Evolutionary conservation across 495 filamentous ascomycete species (phyloP).

Genomic region (Podospora tetraspora): DNA sequence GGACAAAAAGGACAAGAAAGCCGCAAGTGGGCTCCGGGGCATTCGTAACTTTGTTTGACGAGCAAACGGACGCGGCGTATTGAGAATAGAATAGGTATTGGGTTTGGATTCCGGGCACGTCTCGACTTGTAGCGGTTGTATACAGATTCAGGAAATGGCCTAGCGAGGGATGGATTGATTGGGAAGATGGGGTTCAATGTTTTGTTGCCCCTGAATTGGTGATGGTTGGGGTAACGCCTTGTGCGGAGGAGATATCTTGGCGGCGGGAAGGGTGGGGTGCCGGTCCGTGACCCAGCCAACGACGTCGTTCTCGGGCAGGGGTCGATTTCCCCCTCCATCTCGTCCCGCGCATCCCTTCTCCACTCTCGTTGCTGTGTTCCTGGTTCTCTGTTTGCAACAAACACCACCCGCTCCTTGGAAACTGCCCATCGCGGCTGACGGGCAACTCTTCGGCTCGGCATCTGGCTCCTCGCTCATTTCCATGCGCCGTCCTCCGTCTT

Average conservation of each 20-base stretch:
- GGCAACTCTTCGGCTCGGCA: not conserved
- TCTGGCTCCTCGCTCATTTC: not conserved
- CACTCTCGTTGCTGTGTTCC: not conserved
- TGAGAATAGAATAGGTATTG: not conserved
- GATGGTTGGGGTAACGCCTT: not conserved
- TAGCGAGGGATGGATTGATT: not conserved
- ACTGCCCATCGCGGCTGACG: not conserved
- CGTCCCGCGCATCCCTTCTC: slow-evolving; percentile 1
- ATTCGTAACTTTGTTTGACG: slow-evolving; percentile 47
- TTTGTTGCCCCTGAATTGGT: not conserved
- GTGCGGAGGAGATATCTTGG: not conserved
- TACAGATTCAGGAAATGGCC: not conserved
- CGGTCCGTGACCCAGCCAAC: not conserved
- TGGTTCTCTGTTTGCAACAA: not conserved
- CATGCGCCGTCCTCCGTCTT: not conserved
- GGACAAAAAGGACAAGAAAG: slow-evolving; percentile 51
- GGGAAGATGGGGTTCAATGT: not conserved
- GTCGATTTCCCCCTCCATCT: not conserved
- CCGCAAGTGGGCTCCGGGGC: slow-evolving; percentile 40
- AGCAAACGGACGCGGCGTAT: not conserved
- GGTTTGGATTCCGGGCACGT: not conserved
- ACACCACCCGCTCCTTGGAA: not conserved
- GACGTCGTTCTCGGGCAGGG: not conserved
- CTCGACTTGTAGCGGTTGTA: not conserved
- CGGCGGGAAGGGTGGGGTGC: slow-evolving; percentile 2